Evolutionary conservation across 805 yeast species (phyloP), one percentile per base, ranked within the genome.

Genomic region (Metschnikowia sp.): DNA sequence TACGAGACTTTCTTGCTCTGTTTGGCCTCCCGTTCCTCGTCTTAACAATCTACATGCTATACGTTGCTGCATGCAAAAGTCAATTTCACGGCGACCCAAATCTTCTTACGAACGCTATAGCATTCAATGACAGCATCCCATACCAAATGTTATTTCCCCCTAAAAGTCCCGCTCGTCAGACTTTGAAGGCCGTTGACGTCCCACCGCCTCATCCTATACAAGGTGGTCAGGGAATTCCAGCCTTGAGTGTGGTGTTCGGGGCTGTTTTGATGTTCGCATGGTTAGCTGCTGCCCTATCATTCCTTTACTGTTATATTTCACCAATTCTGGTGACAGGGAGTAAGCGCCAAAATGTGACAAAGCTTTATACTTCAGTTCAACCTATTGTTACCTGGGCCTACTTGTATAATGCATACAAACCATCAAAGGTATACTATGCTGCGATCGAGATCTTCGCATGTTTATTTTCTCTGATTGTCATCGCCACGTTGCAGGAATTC

Each of bases 301-400:
- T 58, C 34, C 40, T 51, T 22, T 52, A 44, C 38, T 30, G 40
- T 30, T 58, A 52, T 15, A 35, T 58, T 13, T 28, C 47, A 10
- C 47, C 55, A 12, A 22, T 68, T 18, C 48, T 48, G 32, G 42
- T 53, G 8, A 53, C 55, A 50, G 50, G 58, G 15, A 11, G 61
- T 2, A 40, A 31, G 3, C 47, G 53, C 46, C 52, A 51, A 15
- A 63, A 59, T 10, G 53, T 66, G 13, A 44, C 64, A 3, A 61
- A 62, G 49, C 54, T 79, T 5, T 80, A 79, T 54, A 72, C 81
- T 3, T 77, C 82, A 1, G 63, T 77, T 45, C 70, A 66, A 44
- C 62, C 72, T 6, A 71, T 79, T 35, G 64, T 77, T 42, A 45
- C 71, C 3, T 80, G 82, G 82, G 70, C 76, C 4, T 63, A 65